phyloP scores from a whole-genome alignment of 2,329 filamentous ascomycete genomes.

The Exophiala sp. region DNA sequence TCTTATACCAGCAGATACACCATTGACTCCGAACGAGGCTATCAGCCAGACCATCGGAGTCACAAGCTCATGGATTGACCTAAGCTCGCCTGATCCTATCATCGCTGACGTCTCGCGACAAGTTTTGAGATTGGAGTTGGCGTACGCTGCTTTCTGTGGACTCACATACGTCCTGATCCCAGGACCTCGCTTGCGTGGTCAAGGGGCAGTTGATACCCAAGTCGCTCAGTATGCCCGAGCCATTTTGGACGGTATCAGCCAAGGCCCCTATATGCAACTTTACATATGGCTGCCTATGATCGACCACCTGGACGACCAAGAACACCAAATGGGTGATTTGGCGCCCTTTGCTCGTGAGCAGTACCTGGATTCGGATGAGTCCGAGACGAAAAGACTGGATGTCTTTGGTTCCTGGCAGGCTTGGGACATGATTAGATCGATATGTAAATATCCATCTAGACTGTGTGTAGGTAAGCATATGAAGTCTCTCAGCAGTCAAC shows the following conservation, averaged over 20 bases:
- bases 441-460: constrained; percentile 79
- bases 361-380: constrained; percentile 33
- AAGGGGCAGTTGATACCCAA: constrained; percentile 47
- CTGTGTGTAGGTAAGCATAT: constrained; percentile 73
- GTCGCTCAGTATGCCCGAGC: constrained; percentile 76
- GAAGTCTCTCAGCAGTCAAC: background rate
- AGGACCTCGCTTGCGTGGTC: constrained; percentile 66
- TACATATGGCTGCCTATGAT: constrained; percentile 82
- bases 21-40: constrained; percentile 77
- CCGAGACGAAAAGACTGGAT: constrained; percentile 54
- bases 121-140: constrained; percentile 83
- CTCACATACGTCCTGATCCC: constrained; percentile 77
- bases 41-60: constrained; percentile 73
- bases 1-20: constrained; percentile 45
- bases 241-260: constrained; percentile 71
- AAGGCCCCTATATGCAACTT: constrained; percentile 73
- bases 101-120: constrained; percentile 85
- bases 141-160: constrained; percentile 94
- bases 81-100: constrained; percentile 76
- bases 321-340: constrained; percentile 43
- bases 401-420: constrained; percentile 84
- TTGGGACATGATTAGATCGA: constrained; percentile 81
- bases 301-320: constrained; percentile 61
- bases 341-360: constrained; percentile 42
- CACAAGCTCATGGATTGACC: constrained; percentile 88